These are phyloP conservation scores for Tylopilus subfusipes DNA, from an alignment of 768 basidiomycete genomes.

Conservation along the genomic window DNA sequence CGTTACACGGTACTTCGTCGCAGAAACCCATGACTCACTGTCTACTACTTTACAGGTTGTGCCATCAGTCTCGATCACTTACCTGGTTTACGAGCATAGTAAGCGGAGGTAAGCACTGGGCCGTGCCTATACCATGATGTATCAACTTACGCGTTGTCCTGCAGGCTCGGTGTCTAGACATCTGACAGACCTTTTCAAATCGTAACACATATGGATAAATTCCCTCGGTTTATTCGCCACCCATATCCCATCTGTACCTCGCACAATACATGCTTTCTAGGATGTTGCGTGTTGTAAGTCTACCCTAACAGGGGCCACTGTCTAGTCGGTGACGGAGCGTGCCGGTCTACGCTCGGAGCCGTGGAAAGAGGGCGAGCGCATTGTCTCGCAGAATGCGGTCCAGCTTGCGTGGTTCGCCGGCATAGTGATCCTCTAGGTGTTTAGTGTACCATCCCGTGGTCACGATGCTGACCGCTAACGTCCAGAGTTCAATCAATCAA, in stretches of 20 bases:
- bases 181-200: conserved; percentile 6
- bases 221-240: conserved; percentile 22
- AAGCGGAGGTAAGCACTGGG: conserved; percentile 61
- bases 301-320: background rate
- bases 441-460: conserved; percentile 62
- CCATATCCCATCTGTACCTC: conserved; percentile 28
- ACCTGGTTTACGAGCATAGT: conserved; percentile 88
- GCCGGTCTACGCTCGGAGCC: conserved; percentile 14
- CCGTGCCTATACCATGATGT: background rate
- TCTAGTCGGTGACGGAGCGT: background rate
- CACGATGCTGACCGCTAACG: conserved; percentile 52
- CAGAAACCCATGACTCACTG: conserved; percentile 1
- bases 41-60: conserved; percentile 58
- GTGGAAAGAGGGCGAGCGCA: conserved; percentile 49
- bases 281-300: conserved; percentile 10
- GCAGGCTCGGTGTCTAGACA: conserved; percentile 60
- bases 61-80: conserved; percentile 95
- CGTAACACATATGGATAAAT: conserved; percentile 26
- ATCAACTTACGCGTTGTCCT: conserved; percentile 1
- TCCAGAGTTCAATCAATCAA: conserved; percentile 1
- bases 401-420: conserved; percentile 37
- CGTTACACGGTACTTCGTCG: background rate
- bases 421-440: conserved; percentile 50
- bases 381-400: conserved; percentile 46
- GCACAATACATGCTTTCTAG: conserved; percentile 21